Evolutionary conservation across 2,329 filamentous ascomycete species (phyloP), one percentile per base, ranked within the genome.

Genomic region (Colletotrichum sp.): DNA sequence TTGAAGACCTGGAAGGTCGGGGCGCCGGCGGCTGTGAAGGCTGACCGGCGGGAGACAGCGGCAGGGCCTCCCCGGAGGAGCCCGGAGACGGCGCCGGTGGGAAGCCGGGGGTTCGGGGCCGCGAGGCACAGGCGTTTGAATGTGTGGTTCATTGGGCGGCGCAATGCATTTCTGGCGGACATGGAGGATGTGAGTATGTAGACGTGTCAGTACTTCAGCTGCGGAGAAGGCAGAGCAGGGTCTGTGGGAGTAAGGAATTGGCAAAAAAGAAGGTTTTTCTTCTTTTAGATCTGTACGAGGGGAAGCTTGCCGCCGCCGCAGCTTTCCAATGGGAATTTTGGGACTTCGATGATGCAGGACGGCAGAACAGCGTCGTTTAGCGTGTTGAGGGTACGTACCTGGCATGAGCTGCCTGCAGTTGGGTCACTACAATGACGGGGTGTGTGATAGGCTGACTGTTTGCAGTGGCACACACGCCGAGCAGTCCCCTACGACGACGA

Each of bases 1-100:
- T 98, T 98, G 91, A 99, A 99, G 84, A 99, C 95, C 80, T 98
- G 94, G 80, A 98, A 92, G 49, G 93, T 92, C 30, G 96, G 95
- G 55, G 92, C 92, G 57, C 95, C 95, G 3, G 95, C 89, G 24
- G 95, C 90, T 85, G 96, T 94, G 75, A 95, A 91, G 68, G 96
- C 96, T 73, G 86, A 87, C 75, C 94, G 89, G 73, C 86, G 83
- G 44, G 72, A 32, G 57, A 16, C 34, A n/a, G 66, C 36, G 30
- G 66, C 36, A 26, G 30, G 18, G 32, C 28, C 1, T 44, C 34
- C 39, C 34, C 49, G 72, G 68, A 60, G 59, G 18, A 24, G 55
- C 30, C 52, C 72, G 30, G 44, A 72, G 64, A 36, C 73, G 60
- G 52, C 26, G 30, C 69, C 36, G 76, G 76, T 28, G 36, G 60